Percentiles rank a stretch among this genome's conserved stretches.
Conservation (phyloP, 129 eudicot species). For the Silybum marianum region DNA sequence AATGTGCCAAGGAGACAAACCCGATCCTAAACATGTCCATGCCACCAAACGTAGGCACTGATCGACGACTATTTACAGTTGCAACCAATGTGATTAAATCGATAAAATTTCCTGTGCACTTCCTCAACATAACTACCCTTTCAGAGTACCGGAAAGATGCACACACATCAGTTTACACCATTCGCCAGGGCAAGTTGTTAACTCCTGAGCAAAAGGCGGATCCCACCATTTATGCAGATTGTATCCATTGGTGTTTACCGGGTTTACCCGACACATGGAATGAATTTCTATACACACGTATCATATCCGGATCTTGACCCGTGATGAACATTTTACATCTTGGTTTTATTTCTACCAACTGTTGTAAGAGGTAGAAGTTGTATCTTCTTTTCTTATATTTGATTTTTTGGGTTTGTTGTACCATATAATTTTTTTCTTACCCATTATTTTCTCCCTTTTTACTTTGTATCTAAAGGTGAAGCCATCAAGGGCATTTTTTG, state of each 20-base stretch:
- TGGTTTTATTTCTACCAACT: background rate
- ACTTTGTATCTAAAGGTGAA: background rate
- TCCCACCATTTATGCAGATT: slow-evolving; percentile 73
- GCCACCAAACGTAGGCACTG: slow-evolving; percentile 75
- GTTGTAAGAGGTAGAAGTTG: background rate
- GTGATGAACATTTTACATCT: background rate
- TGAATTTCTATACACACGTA: slow-evolving; percentile 70
- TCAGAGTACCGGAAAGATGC: slow-evolving; percentile 94
- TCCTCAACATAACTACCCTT: slow-evolving; percentile 74
- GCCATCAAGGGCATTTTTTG: background rate
- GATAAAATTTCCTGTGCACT: slow-evolving; percentile 61
- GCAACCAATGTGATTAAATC: slow-evolving; percentile 55
- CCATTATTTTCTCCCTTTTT: background rate
- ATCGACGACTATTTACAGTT: slow-evolving; percentile 53
- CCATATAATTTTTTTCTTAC: background rate
- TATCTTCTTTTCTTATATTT: background rate
- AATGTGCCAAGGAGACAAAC: slow-evolving; percentile 77
- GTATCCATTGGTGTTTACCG: slow-evolving; percentile 97
- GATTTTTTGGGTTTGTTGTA: background rate
- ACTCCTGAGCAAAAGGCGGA: slow-evolving; percentile 67
- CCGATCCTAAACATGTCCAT: slow-evolving; percentile 68
- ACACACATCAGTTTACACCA: slow-evolving; percentile 84
- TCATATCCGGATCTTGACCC: slow-evolving; percentile 61
- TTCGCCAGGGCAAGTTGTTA: slow-evolving; percentile 72
- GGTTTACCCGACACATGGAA: slow-evolving; percentile 96